Evolutionary conservation across 202 grass and related monocot genomes (phyloP).

Genomic region (Carex sylvatica): DNA sequence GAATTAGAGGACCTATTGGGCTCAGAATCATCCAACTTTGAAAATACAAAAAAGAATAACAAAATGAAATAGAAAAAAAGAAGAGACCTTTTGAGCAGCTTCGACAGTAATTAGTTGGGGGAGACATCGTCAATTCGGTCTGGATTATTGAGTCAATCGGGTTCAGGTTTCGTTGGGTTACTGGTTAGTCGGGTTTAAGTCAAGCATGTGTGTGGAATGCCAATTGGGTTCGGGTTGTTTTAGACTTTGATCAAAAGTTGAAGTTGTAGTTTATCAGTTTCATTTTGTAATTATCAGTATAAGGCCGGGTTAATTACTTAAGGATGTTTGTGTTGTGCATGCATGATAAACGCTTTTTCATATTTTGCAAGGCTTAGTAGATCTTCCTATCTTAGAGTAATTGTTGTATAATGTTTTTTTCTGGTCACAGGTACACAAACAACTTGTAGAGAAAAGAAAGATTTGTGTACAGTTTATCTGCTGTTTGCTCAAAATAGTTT

Average conservation of each 20-base stretch:
- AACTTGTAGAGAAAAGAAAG: neutral
- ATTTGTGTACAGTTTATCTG: neutral
- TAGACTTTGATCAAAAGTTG: neutral
- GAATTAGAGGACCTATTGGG: too few relatives aligned
- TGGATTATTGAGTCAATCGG: too few relatives aligned
- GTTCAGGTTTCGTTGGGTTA: neutral
- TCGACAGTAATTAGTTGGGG: neutral
- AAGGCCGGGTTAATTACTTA: too few relatives aligned
- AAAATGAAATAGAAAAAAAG: too few relatives aligned
- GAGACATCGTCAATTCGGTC: too few relatives aligned
- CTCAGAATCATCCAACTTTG: too few relatives aligned
- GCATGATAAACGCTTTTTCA: neutral
- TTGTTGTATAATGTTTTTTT: neutral
- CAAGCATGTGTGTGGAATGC: neutral
- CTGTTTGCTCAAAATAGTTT: slow-evolving; percentile 6
- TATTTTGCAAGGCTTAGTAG: neutral
- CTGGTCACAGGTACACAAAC: neutral
- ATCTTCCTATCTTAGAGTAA: neutral
- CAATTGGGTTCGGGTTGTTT: neutral
- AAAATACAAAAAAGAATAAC: too few relatives aligned
- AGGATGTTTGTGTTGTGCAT: neutral
- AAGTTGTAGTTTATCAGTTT: neutral
- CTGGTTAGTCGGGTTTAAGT: neutral
- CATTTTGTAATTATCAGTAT: too few relatives aligned
- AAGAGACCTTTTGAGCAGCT: too few relatives aligned